Conservation (phyloP, 2,329 filamentous ascomycete species). For the Magnaporthiopsis rhizophila region DNA sequence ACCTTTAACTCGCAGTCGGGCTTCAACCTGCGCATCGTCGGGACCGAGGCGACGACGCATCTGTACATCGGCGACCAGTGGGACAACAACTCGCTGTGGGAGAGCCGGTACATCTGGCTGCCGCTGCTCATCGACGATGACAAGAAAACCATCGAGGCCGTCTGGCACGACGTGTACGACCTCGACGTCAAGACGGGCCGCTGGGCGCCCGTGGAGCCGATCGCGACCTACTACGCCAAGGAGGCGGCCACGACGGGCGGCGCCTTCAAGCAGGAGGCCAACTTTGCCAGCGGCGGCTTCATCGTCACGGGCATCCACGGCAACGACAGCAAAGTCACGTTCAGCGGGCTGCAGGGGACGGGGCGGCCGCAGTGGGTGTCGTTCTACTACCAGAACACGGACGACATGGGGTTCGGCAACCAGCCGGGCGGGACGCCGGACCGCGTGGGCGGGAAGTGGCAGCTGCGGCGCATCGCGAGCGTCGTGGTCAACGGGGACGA, state of each 20-base stretch:
- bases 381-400: slow-evolving; percentile 49
- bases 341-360: slow-evolving; percentile 36
- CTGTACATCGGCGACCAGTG: slow-evolving; percentile 34
- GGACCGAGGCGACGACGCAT: slow-evolving; percentile 39
- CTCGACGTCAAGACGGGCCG: slow-evolving; percentile 43
- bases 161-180: slow-evolving; percentile 50
- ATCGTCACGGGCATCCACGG: slow-evolving; percentile 46
- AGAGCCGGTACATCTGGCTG: slow-evolving; percentile 49
- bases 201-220: slow-evolving; percentile 32
- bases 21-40: slow-evolving; percentile 38
- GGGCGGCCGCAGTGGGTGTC: slow-evolving; percentile 48
- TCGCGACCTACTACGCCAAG: slow-evolving; percentile 32
- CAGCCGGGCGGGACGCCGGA: slow-evolving; percentile 48
- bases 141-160: slow-evolving; percentile 38
- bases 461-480: slow-evolving; percentile 50
- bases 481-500: slow-evolving; percentile 51
- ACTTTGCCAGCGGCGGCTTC: slow-evolving; percentile 36
- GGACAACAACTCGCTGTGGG: slow-evolving; percentile 49
- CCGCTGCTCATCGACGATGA: slow-evolving; percentile 43
- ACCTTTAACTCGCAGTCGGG: slow-evolving; percentile 47
- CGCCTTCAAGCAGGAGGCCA: slow-evolving; percentile 48
- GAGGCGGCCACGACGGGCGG: slow-evolving; percentile 22
- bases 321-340: slow-evolving; percentile 46
- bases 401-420: slow-evolving; percentile 39
- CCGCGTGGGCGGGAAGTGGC: slow-evolving; percentile 51